Conservation (phyloP, 179 eudicot species). For the Heliamphora pulchella region DNA sequence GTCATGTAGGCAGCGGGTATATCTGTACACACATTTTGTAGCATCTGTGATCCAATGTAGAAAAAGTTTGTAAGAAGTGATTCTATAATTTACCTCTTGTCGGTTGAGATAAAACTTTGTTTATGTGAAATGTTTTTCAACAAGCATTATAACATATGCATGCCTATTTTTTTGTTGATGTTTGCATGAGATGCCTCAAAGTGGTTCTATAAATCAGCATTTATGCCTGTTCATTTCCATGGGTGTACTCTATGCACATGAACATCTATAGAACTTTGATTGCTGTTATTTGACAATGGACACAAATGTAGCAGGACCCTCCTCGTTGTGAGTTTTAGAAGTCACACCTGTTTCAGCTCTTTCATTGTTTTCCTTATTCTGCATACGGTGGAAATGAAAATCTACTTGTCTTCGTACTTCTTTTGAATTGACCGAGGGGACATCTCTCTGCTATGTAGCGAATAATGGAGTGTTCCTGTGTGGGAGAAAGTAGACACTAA, state of each 20-base stretch:
- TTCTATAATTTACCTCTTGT: not conserved
- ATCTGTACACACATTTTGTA: too few species aligned
- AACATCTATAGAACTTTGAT: conserved; percentile 3
- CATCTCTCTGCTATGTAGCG: not conserved
- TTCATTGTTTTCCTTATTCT: not conserved
- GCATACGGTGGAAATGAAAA: not conserved
- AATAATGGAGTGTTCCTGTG: too few species aligned
- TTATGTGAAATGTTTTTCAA: not conserved
- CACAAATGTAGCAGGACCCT: not conserved
- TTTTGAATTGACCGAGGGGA: not conserved
- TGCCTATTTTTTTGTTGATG: not conserved
- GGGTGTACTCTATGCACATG: not conserved
- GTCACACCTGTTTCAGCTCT: not conserved
- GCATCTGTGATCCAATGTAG: not conserved
- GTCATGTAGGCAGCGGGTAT: too few species aligned
- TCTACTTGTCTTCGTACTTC: not conserved
- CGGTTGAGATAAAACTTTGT: not conserved
- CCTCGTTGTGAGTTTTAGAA: not conserved
- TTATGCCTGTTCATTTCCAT: not conserved
- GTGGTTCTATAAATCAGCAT: not conserved
- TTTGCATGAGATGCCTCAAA: not conserved
- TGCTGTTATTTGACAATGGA: not conserved
- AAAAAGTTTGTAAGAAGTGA: not conserved
- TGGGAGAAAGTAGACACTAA: not conserved
- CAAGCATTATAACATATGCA: not conserved